A percentile compares a stretch with the other conserved stretches of the same genome.
Conservation (phyloP, 495 filamentous ascomycete genomes). For the Penicillium diatomitis region DNA sequence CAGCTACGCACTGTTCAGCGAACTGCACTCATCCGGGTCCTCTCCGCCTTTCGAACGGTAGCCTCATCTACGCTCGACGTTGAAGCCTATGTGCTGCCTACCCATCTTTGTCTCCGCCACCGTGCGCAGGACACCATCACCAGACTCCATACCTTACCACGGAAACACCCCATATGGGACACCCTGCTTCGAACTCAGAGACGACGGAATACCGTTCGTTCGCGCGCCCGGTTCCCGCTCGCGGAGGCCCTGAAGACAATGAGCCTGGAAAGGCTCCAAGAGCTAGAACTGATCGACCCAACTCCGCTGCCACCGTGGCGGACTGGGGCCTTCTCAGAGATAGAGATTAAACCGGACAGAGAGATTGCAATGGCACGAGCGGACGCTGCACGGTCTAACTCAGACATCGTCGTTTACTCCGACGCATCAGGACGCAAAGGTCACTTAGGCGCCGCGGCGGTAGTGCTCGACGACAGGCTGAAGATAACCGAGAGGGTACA, state of each 20-base stretch:
- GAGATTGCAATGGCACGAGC: constrained; percentile 11
- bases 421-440: constrained; percentile 12
- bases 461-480: constrained; percentile 2
- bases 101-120: neutral
- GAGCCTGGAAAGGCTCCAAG: constrained; percentile 2
- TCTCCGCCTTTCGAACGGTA: neutral
- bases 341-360: constrained; percentile 12
- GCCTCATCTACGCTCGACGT: neutral
- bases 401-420: constrained; percentile 13
- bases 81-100: neutral
- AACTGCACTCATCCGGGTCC: neutral
- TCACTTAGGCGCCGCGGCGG: constrained; percentile 7
- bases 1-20: constrained; percentile 1
- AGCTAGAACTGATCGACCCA: constrained; percentile 16
- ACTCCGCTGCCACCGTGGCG: constrained; percentile 13
- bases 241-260: constrained; percentile 9
- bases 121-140: neutral
- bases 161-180: constrained; percentile 4
- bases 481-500: constrained; percentile 7
- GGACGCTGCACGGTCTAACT: neutral
- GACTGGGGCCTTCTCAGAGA: constrained; percentile 11
- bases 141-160: constrained; percentile 6
- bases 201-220: constrained; percentile 5
- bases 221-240: constrained; percentile 6
- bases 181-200: constrained; percentile 4